phyloP scores from a whole-genome alignment of 371 early-diverging fungal genomes.

The Vairimorpha ceranae region DNA sequence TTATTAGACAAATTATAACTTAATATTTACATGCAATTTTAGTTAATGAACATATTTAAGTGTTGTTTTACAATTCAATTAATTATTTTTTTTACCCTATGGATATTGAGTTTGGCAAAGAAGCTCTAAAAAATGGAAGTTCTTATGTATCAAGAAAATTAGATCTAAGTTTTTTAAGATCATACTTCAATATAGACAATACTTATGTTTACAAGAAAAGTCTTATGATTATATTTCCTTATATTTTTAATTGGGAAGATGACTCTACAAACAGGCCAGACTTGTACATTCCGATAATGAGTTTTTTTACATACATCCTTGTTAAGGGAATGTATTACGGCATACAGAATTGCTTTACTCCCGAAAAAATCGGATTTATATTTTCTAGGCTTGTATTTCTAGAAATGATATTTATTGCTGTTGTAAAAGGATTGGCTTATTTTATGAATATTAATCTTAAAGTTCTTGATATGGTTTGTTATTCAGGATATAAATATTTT shows the following conservation, averaged over 20 bases:
- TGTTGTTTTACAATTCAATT: background rate
- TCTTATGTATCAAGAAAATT: slow-evolving; percentile 83
- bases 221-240: slow-evolving; percentile 79
- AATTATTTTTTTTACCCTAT: slow-evolving; percentile 57
- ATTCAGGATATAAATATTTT: slow-evolving; percentile 89
- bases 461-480: slow-evolving; percentile 76
- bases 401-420: slow-evolving; percentile 70
- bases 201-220: slow-evolving; percentile 79
- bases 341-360: slow-evolving; percentile 70
- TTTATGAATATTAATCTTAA: slow-evolving; percentile 74
- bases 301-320: slow-evolving; percentile 81
- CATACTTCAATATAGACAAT: slow-evolving; percentile 90
- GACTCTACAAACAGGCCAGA: slow-evolving; percentile 76
- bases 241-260: slow-evolving; percentile 67
- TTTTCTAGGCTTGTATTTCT: slow-evolving; percentile 75
- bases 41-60: too few relatives aligned
- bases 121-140: slow-evolving; percentile 75
- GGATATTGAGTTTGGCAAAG: slow-evolving; percentile 83
- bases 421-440: slow-evolving; percentile 75
- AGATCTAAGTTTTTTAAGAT: slow-evolving; percentile 73
- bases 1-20: too few relatives aligned
- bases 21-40: too few relatives aligned
- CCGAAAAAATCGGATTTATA: slow-evolving; percentile 77
- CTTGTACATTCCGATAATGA: slow-evolving; percentile 90
- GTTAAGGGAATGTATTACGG: slow-evolving; percentile 73